These are phyloP conservation scores for Aulographum hederae DNA, from an alignment of 2,329 filamentous ascomycete species.

Conservation along the genomic window DNA sequence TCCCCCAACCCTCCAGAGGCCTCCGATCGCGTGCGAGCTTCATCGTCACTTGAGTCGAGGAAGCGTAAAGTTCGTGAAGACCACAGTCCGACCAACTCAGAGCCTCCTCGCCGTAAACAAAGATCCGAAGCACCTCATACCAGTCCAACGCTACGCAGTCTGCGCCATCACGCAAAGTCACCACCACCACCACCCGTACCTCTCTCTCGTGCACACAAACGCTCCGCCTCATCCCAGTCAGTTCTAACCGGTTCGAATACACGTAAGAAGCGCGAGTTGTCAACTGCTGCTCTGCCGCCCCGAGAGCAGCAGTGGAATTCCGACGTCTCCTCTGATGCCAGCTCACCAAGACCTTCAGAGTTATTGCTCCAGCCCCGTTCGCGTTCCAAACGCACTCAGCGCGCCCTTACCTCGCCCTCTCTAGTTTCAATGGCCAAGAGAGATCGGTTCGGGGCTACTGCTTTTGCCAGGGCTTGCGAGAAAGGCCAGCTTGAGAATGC, in stretches of 20 bases:
- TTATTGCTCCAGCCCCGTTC: too few relatives aligned
- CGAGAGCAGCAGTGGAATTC: neutral
- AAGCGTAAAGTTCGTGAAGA: slow-evolving; percentile 22
- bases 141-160: neutral
- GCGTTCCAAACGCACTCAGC: too few relatives aligned
- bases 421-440: too few relatives aligned
- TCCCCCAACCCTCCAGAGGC: too few relatives aligned
- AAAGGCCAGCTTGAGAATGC: slow-evolving; percentile 66
- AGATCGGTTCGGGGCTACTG: slow-evolving; percentile 82
- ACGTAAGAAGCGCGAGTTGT: slow-evolving; percentile 3
- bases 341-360: too few relatives aligned
- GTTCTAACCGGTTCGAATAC: neutral
- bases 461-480: slow-evolving; percentile 76
- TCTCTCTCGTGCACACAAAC: slow-evolving; percentile 4
- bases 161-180: slow-evolving; percentile 11
- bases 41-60: slow-evolving; percentile 13
- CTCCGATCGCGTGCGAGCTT: neutral
- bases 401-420: too few relatives aligned
- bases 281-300: too few relatives aligned
- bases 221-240: slow-evolving; percentile 5
- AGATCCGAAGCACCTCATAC: too few relatives aligned
- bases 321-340: neutral
- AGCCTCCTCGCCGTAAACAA: slow-evolving; percentile 16
- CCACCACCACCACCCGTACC: slow-evolving; percentile 2
- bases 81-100: slow-evolving; percentile 14